A percentile compares a stretch with the other conserved stretches of the same genome.
These are phyloP conservation scores for Ceratocystis huliohia DNA, from an alignment of 2,329 filamentous ascomycete species.

Conservation along the genomic window DNA sequence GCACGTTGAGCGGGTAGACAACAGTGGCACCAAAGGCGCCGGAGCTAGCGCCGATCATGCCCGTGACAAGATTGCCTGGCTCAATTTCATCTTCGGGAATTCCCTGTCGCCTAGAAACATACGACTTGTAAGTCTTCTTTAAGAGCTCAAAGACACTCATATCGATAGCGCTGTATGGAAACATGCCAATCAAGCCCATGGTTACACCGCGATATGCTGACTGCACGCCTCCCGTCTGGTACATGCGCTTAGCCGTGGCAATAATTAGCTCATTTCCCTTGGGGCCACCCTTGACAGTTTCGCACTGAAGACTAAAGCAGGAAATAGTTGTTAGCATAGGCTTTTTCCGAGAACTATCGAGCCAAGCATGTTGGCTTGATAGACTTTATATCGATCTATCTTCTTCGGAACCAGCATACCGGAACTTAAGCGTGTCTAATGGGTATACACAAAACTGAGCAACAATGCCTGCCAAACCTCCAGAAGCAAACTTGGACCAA, in stretches of 20 bases:
- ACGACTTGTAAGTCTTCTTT: slow-evolving; percentile 59
- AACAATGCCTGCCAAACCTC: slow-evolving; percentile 84
- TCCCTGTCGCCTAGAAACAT: slow-evolving; percentile 54
- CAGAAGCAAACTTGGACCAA: slow-evolving; percentile 79
- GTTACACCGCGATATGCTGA: slow-evolving; percentile 85
- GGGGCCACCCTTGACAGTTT: slow-evolving; percentile 74
- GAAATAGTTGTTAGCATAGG: neutral
- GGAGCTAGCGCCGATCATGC: slow-evolving; percentile 78
- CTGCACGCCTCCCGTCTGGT: slow-evolving; percentile 56
- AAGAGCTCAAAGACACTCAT: slow-evolving; percentile 90
- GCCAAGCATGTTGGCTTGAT: too few species aligned
- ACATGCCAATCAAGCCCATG: slow-evolving; percentile 91
- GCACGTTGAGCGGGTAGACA: slow-evolving; percentile 88
- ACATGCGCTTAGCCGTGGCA: slow-evolving; percentile 79
- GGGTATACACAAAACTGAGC: slow-evolving; percentile 96
- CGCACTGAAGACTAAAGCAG: slow-evolving; percentile 66
- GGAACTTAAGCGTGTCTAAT: slow-evolving; percentile 68
- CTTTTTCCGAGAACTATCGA: neutral
- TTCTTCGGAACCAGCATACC: slow-evolving; percentile 27
- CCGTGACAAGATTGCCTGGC: slow-evolving; percentile 71
- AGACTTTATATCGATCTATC: neutral
- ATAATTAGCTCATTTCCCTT: slow-evolving; percentile 72
- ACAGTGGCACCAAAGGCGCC: slow-evolving; percentile 86
- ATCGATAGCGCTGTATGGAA: slow-evolving; percentile 94
- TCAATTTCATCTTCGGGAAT: slow-evolving; percentile 74